phyloP scores from a whole-genome alignment of 768 basidiomycete genomes.

The Xerocomus spinulosus region DNA sequence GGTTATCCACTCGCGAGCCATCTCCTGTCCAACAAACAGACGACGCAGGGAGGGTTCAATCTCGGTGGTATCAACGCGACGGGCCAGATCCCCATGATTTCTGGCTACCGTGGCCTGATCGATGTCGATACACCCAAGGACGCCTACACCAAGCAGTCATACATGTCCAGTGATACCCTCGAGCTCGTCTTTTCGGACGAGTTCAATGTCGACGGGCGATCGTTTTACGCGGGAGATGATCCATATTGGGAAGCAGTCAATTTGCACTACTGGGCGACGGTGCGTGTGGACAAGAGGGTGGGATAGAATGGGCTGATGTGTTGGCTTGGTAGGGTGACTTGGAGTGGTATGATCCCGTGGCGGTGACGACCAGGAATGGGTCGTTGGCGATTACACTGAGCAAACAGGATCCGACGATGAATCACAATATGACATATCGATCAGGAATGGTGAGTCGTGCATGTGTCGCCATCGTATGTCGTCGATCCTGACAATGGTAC shows the following conservation, averaged over 20 bases:
- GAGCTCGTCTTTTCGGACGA: conserved; percentile 77
- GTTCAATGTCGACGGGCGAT: conserved; percentile 68
- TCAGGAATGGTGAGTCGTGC: conserved; percentile 33
- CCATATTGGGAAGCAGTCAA: conserved; percentile 55
- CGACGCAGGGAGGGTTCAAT: conserved; percentile 57
- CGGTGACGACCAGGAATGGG: conserved; percentile 50
- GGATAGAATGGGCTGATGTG: conserved; percentile 3
- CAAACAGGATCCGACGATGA: conserved; percentile 37
- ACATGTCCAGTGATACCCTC: conserved; percentile 33
- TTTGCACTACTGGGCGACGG: conserved; percentile 64
- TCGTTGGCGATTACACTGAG: conserved; percentile 46
- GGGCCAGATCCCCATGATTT: conserved; percentile 53
- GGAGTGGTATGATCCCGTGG: conserved; percentile 58
- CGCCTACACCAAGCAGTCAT: conserved; percentile 38
- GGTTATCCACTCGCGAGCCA: conserved; percentile 51
- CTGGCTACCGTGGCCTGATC: conserved; percentile 45
- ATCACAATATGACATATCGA: conserved; percentile 46
- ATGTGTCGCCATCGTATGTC: neutral
- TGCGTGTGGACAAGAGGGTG: conserved; percentile 23
- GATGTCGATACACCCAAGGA: conserved; percentile 52
- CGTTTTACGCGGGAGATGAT: conserved; percentile 67
- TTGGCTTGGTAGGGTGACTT: conserved; percentile 30
- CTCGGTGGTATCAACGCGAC: conserved; percentile 71
- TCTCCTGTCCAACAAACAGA: conserved; percentile 35
- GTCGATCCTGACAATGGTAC: conserved; percentile 25